Evolutionary conservation across 805 yeast species (phyloP), one percentile per base, ranked within the genome.

Genomic region (Candida boidinii): DNA sequence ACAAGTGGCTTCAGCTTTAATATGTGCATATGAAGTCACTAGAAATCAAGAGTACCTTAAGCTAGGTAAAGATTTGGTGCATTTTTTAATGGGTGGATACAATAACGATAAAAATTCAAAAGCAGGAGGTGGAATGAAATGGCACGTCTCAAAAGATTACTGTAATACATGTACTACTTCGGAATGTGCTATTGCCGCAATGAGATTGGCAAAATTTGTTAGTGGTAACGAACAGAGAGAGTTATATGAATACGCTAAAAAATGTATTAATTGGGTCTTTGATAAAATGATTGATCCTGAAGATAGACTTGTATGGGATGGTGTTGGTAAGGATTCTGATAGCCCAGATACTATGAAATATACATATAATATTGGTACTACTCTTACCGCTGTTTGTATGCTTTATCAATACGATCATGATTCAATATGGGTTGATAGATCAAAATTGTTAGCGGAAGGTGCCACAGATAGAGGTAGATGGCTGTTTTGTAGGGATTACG

Each of bases 11-110:
- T 63, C 76, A 44, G 79, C 78, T 3, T 60, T 76, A 43, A 57
- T 80, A 36, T 67, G 76, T 3, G 82, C 83, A 2, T 79, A 73
- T 46, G 86, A 78, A 46, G 83, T 75, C 17, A 76, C 85, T 1
- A 70, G 69, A 2, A 70, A 77, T 39, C 57, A 57, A 42, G 57
- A 58, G 29, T 74, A 62, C 46, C 57, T 79, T 39, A 74, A 69
- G 42, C 60, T 62, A 42, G 81, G 76, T 7, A 60, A 73, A 31
- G 80, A 74, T 41, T 59, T 76, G 43, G 76, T 70, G 35, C 52
- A 73, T 26, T 78, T 78, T 43, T 52, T 79, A 39, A 71, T 76
- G 73, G 75, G 78, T 9, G 86, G 86, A 15, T 68, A 77, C 70
- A 67, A 72, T 37, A 49, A 56, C 34, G 61, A 63, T 32, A 62